Percentiles rank a stretch among this genome's conserved stretches.
Conservation (phyloP, 306 rosid species). For the Heteromeles arbutifolia region DNA sequence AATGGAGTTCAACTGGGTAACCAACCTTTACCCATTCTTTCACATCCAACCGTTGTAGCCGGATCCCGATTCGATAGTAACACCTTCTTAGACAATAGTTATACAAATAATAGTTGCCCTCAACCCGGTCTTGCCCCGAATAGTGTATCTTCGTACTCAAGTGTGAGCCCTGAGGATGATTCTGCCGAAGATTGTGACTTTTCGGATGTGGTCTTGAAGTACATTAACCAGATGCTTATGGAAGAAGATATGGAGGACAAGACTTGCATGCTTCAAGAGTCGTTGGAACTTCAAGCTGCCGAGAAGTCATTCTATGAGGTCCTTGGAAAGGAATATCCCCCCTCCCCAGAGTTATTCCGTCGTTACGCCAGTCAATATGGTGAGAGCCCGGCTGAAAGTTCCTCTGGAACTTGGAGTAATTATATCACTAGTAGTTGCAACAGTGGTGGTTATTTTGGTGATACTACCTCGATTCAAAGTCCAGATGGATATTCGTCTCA, state of each 20-base stretch:
- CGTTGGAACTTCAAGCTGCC: slow-evolving; percentile 89
- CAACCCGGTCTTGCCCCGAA: slow-evolving; percentile 27
- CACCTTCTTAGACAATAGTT: slow-evolving; percentile 28
- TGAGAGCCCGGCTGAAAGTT: slow-evolving; percentile 27
- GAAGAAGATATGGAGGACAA: slow-evolving; percentile 92
- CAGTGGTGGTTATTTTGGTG: slow-evolving; percentile 27
- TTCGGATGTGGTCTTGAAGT: slow-evolving; percentile 71
- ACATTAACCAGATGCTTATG: slow-evolving; percentile 90
- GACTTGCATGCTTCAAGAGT: slow-evolving; percentile 78
- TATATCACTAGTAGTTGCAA: slow-evolving; percentile 24
- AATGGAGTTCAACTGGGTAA: slow-evolving; percentile 43
- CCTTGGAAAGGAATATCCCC: slow-evolving; percentile 81
- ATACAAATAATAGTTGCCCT: slow-evolving; percentile 31
- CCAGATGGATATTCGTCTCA: slow-evolving; percentile 31
- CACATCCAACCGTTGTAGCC: slow-evolving; percentile 33
- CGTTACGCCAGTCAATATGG: slow-evolving; percentile 23
- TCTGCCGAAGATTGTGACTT: slow-evolving; percentile 84
- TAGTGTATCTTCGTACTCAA: slow-evolving; percentile 30
- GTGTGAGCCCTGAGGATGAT: slow-evolving; percentile 51
- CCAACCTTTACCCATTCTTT: slow-evolving; percentile 32
- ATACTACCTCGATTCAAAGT: slow-evolving; percentile 19
- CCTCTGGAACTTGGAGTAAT: slow-evolving; percentile 22
- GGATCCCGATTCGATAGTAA: slow-evolving; percentile 24
- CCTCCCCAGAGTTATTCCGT: slow-evolving; percentile 35
- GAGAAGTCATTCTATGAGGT: slow-evolving; percentile 87